Conservation (phyloP, 2,329 filamentous ascomycete species). For the Diaporthe sp. region DNA sequence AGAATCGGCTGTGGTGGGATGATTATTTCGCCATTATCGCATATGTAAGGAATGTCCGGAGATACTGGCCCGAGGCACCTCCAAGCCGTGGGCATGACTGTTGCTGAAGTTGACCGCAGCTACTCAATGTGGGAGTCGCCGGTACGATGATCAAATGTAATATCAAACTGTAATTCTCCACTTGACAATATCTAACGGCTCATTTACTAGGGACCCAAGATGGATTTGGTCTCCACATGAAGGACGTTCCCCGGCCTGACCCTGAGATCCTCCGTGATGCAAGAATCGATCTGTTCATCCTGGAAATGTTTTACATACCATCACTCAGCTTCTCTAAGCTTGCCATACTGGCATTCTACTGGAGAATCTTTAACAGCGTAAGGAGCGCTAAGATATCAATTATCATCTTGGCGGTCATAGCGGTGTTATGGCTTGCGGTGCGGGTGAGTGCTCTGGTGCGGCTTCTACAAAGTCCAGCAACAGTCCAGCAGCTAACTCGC, state of each 20-base stretch:
- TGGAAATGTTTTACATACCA: conserved; percentile 19
- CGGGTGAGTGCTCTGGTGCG: not conserved
- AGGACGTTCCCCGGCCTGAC: not conserved
- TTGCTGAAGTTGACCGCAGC: conserved; percentile 4
- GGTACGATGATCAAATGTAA: conserved; percentile 13
- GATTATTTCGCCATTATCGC: conserved; percentile 17
- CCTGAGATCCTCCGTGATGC: not conserved
- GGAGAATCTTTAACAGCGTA: conserved; percentile 23
- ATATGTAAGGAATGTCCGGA: not conserved
- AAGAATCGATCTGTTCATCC: not conserved
- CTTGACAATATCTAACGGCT: not conserved
- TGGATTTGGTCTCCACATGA: conserved; percentile 2
- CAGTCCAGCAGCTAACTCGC: not conserved
- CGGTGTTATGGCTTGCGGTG: not conserved
- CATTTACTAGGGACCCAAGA: not conserved
- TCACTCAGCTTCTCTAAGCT: conserved; percentile 21
- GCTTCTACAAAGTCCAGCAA: not conserved
- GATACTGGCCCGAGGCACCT: not conserved
- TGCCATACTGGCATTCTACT: conserved; percentile 11
- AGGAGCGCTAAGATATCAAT: conserved; percentile 6
- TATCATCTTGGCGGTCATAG: not conserved
- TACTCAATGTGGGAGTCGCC: not conserved
- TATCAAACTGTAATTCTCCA: too few relatives aligned
- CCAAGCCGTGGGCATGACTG: not conserved
- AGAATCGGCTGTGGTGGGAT: conserved; percentile 24